A percentile compares a stretch with the other conserved stretches of the same genome.
phyloP scores from a whole-genome alignment of 2,329 filamentous ascomycete genomes.

The Colletotrichum somersetense region DNA sequence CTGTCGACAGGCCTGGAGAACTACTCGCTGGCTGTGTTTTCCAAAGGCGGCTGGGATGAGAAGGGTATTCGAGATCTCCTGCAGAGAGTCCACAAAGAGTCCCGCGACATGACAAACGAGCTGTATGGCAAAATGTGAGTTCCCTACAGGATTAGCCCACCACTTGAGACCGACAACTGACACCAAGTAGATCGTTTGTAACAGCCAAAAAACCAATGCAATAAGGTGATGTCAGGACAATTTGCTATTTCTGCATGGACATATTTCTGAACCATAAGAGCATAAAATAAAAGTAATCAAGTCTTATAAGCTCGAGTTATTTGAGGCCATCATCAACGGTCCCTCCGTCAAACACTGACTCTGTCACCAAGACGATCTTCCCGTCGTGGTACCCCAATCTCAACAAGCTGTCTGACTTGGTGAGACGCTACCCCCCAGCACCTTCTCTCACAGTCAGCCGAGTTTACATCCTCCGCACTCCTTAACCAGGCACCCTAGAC shows the following conservation, averaged over 20 bases:
- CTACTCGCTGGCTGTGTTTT: slow-evolving; percentile 51
- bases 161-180: not conserved
- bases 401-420: not conserved
- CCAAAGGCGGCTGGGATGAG: slow-evolving; percentile 50
- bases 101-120: slow-evolving; percentile 47
- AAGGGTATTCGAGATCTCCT: slow-evolving; percentile 49
- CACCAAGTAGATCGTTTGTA: slow-evolving; percentile 31
- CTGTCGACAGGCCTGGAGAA: slow-evolving; percentile 45
- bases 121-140: slow-evolving; percentile 51
- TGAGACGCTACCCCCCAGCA: not conserved
- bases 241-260: not conserved
- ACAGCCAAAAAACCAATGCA: slow-evolving; percentile 40
- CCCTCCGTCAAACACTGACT: not conserved
- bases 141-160: not conserved
- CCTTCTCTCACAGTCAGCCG: not conserved
- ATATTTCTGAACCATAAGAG: not conserved
- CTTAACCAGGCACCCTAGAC: slow-evolving; percentile 4
- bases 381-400: no score
- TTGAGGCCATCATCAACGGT: no score
- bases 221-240: not conserved
- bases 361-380: not conserved
- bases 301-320: not conserved
- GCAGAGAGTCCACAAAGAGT: slow-evolving; percentile 49
- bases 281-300: slow-evolving; percentile 13
- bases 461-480: not conserved